phyloP scores from a whole-genome alignment of 2,329 filamentous ascomycete species.

The Venturia pyrina region DNA sequence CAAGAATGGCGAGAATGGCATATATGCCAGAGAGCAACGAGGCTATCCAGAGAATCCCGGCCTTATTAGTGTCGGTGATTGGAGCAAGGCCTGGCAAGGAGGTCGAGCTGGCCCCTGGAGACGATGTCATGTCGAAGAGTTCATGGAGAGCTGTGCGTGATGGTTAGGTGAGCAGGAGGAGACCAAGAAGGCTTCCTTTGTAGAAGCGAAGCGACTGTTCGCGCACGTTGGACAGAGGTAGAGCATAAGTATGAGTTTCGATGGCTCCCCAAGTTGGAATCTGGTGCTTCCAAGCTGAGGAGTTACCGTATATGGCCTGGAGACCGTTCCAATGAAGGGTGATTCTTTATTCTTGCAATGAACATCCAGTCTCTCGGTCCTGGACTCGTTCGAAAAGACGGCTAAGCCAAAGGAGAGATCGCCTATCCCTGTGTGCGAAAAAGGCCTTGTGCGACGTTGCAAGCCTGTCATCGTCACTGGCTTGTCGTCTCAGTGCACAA shows the following conservation, averaged over 20 bases:
- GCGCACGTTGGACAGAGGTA: neutral
- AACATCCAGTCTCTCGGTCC: neutral
- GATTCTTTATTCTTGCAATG: neutral
- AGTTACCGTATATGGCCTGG: neutral
- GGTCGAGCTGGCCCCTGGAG: slow-evolving; percentile 4
- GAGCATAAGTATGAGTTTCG: neutral
- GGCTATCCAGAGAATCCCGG: slow-evolving; percentile 21
- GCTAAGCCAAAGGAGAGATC: neutral
- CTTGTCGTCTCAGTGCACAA: neutral
- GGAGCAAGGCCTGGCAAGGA: slow-evolving; percentile 13
- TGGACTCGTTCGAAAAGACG: neutral
- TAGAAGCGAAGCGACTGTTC: neutral
- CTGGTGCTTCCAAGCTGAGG: slow-evolving; percentile 4
- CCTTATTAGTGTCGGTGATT: slow-evolving; percentile 18
- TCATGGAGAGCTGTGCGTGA: neutral
- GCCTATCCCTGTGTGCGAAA: neutral
- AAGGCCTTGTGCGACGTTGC: neutral
- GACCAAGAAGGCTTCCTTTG: neutral
- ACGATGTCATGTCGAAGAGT: neutral
- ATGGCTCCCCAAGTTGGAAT: neutral
- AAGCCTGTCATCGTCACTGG: neutral
- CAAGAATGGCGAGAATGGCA: slow-evolving; percentile 18
- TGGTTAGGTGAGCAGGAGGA: neutral
- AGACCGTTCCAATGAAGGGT: neutral
- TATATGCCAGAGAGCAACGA: slow-evolving; percentile 20